Conservation (phyloP, 176 grass and related monocot species). For the Oryza coarctata region DNA sequence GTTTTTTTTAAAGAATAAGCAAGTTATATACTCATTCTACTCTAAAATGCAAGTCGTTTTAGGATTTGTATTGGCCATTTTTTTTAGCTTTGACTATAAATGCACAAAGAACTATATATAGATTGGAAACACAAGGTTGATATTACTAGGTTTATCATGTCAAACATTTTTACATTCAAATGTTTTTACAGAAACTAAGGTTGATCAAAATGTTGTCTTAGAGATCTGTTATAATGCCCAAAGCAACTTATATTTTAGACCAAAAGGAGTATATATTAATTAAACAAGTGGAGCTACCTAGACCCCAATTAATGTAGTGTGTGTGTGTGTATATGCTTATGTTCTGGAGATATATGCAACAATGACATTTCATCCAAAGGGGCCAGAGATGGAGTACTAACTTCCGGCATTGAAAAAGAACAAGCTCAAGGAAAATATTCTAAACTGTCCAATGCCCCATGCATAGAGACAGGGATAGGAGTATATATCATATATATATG, state of each 20-base stretch:
- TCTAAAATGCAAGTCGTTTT: not conserved
- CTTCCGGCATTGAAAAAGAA: constrained; percentile 10
- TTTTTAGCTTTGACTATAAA: not conserved
- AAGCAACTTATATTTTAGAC: not conserved
- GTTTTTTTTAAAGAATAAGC: not conserved
- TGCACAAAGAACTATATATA: not conserved
- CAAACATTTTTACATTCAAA: not conserved
- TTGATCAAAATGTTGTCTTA: not conserved
- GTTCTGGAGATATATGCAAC: not conserved
- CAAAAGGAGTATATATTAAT: not conserved
- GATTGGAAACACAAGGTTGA: not conserved
- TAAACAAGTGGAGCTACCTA: not conserved
- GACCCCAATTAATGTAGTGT: not conserved
- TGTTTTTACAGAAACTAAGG: not conserved
- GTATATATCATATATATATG: not conserved
- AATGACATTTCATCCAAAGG: constrained; percentile 13
- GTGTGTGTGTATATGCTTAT: too few relatives aligned
- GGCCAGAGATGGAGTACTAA: constrained; percentile 13
- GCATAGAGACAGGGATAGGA: constrained; percentile 6
- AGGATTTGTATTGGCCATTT: not conserved
- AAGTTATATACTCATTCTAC: not conserved
- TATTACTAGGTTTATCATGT: not conserved
- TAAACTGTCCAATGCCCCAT: constrained; percentile 22
- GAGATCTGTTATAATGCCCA: not conserved
- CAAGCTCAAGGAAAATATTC: not conserved